These are phyloP conservation scores for Ganoderma sp. DNA, from an alignment of 1,284 basidiomycete genomes.

Conservation along the genomic window DNA sequence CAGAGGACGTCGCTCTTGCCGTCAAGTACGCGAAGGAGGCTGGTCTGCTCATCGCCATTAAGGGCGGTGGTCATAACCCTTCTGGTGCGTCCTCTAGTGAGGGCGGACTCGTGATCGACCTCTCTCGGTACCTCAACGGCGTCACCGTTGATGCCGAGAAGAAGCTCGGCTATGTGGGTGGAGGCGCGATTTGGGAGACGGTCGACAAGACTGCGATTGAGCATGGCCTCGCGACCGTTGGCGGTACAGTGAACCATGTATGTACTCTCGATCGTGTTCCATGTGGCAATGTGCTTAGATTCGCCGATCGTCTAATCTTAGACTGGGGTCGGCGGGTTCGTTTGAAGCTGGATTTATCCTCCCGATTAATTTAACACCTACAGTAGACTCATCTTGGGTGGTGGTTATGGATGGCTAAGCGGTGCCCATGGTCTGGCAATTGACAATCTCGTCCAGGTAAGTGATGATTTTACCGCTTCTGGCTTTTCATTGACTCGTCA, in stretches of 20 bases:
- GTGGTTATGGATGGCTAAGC: conserved; percentile 64
- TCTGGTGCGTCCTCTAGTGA: conserved; percentile 43
- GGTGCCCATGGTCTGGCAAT: conserved; percentile 58
- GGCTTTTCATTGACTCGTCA: background rate
- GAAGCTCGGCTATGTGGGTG: conserved; percentile 40
- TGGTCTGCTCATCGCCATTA: conserved; percentile 40
- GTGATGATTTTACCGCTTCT: too few relatives aligned
- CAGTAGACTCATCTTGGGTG: conserved; percentile 56
- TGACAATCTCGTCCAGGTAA: conserved; percentile 59
- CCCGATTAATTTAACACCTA: background rate
- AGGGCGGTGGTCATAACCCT: conserved; percentile 48
- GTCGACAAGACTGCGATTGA: conserved; percentile 44
- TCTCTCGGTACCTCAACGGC: conserved; percentile 41
- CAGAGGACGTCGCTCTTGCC: conserved; percentile 40
- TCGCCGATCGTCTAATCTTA: conserved; percentile 20
- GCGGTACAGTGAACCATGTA: conserved; percentile 40
- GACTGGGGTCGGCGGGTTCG: conserved; percentile 42
- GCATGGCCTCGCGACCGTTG: conserved; percentile 43
- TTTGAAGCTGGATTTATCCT: background rate
- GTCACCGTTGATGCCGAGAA: conserved; percentile 40
- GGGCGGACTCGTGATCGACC: conserved; percentile 48
- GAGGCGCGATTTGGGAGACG: conserved; percentile 44
- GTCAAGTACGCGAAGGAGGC: conserved; percentile 41
- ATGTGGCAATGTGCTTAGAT: background rate
- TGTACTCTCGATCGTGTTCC: conserved; percentile 9